Percentiles rank a stretch among this genome's conserved stretches.
Evolutionary conservation across 805 yeast species (phyloP).

Genomic region (Pichia scutulata): DNA sequence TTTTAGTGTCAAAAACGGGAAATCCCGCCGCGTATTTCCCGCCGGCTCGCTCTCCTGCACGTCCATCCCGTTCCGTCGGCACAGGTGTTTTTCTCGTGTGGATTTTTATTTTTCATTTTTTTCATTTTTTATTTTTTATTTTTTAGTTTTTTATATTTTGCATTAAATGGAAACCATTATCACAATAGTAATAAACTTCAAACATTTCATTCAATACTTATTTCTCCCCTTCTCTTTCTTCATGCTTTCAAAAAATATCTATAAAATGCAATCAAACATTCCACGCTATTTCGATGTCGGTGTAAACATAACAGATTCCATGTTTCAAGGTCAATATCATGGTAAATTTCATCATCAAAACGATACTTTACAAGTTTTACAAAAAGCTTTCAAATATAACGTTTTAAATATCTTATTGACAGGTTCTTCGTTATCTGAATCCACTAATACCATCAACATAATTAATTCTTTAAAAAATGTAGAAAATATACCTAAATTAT

Average conservation of each 20-base stretch:
- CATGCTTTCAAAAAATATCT: not conserved
- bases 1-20: too few species aligned
- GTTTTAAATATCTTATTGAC: constrained; percentile 73
- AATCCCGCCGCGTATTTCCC: too few species aligned
- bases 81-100: too few species aligned
- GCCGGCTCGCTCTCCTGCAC: too few species aligned
- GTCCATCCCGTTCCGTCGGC: too few species aligned
- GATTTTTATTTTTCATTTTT: too few species aligned
- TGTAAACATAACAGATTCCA: constrained; percentile 79
- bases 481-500: constrained; percentile 28
- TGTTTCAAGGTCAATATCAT: constrained; percentile 78
- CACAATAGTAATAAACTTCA: too few species aligned
- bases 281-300: constrained; percentile 34
- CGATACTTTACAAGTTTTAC: constrained; percentile 58
- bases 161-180: too few species aligned
- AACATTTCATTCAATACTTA: too few species aligned
- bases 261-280: not conserved
- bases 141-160: too few species aligned
- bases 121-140: too few species aligned
- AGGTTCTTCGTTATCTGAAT: constrained; percentile 70
- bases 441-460: constrained; percentile 51
- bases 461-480: constrained; percentile 26
- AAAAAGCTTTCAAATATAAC: constrained; percentile 55
- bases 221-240: not conserved
- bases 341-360: constrained; percentile 54